Percentiles rank a stretch among this genome's conserved stretches.
phyloP scores from a whole-genome alignment of 2,329 filamentous ascomycete genomes.

The Pseudogymnoascus verrucosus region DNA sequence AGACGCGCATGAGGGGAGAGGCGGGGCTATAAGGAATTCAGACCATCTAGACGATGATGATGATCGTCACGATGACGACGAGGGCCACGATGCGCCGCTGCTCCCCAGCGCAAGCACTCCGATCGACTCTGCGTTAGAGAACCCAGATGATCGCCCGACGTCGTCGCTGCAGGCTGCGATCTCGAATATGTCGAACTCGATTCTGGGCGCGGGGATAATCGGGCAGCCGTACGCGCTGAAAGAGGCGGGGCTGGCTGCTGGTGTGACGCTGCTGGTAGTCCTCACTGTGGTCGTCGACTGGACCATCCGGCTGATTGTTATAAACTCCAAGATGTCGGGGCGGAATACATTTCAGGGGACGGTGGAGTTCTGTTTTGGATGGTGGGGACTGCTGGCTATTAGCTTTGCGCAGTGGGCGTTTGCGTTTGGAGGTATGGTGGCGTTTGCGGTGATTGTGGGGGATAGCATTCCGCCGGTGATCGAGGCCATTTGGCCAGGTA shows the following conservation, averaged over 20 bases:
- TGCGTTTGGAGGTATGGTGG: constrained; percentile 97
- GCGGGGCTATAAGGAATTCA: background rate
- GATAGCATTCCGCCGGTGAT: constrained; percentile 93
- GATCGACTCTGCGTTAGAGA: constrained; percentile 43
- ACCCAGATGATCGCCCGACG: constrained; percentile 52
- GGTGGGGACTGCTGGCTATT: constrained; percentile 80
- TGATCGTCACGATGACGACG: background rate
- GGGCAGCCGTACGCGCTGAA: constrained; percentile 93
- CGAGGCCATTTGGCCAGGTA: constrained; percentile 68
- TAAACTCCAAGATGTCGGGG: constrained; percentile 94
- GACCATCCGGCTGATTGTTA: constrained; percentile 94
- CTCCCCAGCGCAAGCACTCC: constrained; percentile 2
- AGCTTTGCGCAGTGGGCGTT: constrained; percentile 91
- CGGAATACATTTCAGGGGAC: constrained; percentile 92
- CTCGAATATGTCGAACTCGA: constrained; percentile 99
- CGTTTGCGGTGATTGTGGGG: constrained; percentile 94
- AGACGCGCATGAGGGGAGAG: background rate
- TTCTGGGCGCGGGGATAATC: constrained; percentile 72
- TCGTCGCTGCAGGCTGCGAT: constrained; percentile 82
- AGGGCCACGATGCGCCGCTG: constrained; percentile 29
- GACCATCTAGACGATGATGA: background rate
- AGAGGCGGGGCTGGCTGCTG: constrained; percentile 79
- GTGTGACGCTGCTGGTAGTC: constrained; percentile 65
- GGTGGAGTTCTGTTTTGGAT: constrained; percentile 91
- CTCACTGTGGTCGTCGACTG: constrained; percentile 87